A percentile compares a stretch with the other conserved stretches of the same genome.
phyloP scores from a whole-genome alignment of 768 basidiomycete genomes.

The Phaffia australis region DNA sequence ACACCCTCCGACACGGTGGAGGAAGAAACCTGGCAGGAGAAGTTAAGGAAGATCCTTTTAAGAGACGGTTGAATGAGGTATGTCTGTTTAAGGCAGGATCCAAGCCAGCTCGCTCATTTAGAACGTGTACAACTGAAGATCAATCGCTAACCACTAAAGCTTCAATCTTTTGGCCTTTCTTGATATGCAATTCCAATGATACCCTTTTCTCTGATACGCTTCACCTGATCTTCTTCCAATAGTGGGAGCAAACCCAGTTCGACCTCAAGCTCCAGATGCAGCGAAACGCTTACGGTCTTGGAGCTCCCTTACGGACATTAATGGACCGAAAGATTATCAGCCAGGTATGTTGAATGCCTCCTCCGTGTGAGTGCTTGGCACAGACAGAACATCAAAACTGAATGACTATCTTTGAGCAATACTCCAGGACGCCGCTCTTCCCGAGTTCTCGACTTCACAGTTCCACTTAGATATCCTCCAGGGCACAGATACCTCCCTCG shows the following conservation, averaged over 20 bases:
- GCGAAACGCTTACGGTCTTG: constrained; percentile 72
- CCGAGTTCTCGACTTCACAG: constrained; percentile 18
- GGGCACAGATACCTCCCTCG: constrained; percentile 18
- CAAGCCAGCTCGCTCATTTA: neutral
- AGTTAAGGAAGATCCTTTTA: constrained; percentile 52
- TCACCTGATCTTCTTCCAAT: constrained; percentile 2
- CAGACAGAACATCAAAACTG: neutral
- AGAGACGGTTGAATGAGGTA: constrained; percentile 67
- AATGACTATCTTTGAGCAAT: too few relatives aligned
- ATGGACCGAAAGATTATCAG: constrained; percentile 89
- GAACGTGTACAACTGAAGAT: neutral
- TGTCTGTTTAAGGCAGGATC: constrained; percentile 30
- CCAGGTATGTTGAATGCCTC: constrained; percentile 46
- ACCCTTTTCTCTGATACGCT: neutral
- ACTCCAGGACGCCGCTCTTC: constrained; percentile 14
- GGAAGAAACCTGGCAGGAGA: constrained; percentile 69
- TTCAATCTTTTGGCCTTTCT: neutral
- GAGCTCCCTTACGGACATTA: constrained; percentile 73
- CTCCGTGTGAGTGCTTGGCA: neutral
- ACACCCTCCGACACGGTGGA: constrained; percentile 67
- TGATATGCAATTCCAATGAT: neutral
- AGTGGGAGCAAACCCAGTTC: constrained; percentile 95
- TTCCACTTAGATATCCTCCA: constrained; percentile 26
- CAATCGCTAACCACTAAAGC: neutral
- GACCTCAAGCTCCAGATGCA: constrained; percentile 72